Conservation (phyloP, 768 basidiomycete species). For the Phlebiopsis gigantea region DNA sequence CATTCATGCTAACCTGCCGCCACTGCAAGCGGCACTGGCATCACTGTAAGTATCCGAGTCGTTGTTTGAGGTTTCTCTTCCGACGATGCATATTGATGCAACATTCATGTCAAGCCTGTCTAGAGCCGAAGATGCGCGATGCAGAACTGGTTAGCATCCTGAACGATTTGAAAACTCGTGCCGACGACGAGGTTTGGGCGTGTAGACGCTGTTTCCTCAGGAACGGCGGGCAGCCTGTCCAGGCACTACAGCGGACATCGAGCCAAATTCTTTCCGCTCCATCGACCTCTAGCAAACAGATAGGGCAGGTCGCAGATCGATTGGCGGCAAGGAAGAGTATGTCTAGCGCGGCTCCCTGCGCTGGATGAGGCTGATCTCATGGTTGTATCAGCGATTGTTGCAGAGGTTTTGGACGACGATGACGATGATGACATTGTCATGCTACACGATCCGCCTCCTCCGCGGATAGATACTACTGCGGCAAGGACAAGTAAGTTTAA, state of each 20-base stretch:
- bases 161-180: not conserved
- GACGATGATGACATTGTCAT: not conserved
- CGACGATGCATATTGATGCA: no score
- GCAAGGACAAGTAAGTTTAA: no score
- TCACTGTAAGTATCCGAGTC: constrained; percentile 1
- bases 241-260: no score
- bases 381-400: not conserved
- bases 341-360: not conserved
- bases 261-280: no score
- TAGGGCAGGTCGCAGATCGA: no score
- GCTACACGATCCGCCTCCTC: not conserved
- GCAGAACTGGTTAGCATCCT: not conserved
- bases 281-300: no score
- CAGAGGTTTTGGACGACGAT: not conserved
- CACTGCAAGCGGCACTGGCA: constrained; percentile 2
- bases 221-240: not conserved
- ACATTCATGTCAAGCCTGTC: not conserved
- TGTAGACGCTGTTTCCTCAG: not conserved
- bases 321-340: no score
- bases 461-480: not conserved
- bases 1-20: not conserved
- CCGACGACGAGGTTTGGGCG: not conserved
- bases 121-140: not conserved
- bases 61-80: no score
- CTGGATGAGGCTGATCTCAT: not conserved